phyloP scores from a whole-genome alignment of 108 stramenopile genomes.

The Craspedostauros australis region DNA sequence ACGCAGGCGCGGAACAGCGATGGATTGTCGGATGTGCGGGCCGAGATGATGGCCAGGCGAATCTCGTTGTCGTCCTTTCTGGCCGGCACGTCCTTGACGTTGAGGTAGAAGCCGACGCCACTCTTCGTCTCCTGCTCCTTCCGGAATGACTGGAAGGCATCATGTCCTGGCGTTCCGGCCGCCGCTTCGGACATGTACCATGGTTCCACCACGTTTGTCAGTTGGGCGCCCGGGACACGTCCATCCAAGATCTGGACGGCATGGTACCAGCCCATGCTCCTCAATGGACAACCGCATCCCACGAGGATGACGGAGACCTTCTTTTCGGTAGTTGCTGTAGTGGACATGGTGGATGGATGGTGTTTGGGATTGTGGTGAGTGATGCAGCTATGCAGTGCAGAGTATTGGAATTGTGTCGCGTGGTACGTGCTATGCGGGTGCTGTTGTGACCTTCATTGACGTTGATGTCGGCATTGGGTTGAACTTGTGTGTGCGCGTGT shows the following conservation, averaged over 20 bases:
- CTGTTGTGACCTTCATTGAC: no score
- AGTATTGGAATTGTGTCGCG: no score
- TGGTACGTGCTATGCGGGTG: no score
- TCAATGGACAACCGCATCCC: constrained; percentile 55
- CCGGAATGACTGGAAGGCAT: constrained; percentile 33
- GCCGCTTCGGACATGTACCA: constrained; percentile 44
- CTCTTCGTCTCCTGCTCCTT: constrained; percentile 11
- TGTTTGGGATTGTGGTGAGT: no score
- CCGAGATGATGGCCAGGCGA: constrained; percentile 46
- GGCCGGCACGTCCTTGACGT: constrained; percentile 39
- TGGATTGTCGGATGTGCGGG: constrained; percentile 74
- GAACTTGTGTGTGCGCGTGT: no score
- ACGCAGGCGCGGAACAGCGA: constrained; percentile 44
- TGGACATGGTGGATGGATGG: not conserved
- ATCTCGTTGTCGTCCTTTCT: constrained; percentile 8
- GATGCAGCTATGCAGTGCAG: no score
- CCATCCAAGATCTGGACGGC: constrained; percentile 63
- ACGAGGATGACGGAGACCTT: constrained; percentile 50
- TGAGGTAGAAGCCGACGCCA: constrained; percentile 32
- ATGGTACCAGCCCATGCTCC: constrained; percentile 86
- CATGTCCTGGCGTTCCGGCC: constrained; percentile 26
- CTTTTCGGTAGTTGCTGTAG: not conserved
- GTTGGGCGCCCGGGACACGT: constrained; percentile 22
- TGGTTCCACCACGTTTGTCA: constrained; percentile 59
- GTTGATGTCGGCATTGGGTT: no score